Percentiles rank a stretch among this genome's conserved stretches.
Evolutionary conservation across 768 basidiomycete genomes (phyloP).

Genomic region (Boletus insuetus): DNA sequence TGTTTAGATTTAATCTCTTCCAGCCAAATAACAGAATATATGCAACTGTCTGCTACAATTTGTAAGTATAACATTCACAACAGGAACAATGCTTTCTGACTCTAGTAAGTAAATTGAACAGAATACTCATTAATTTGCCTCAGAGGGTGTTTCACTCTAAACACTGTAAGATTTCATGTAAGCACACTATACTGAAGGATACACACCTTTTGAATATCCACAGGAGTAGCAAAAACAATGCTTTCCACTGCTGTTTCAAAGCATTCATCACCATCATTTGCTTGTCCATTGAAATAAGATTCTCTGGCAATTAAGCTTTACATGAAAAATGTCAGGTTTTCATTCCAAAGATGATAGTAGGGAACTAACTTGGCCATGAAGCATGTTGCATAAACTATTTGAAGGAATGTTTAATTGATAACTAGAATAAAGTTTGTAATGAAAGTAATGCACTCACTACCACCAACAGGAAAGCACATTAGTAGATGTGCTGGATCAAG

Average conservation of each 20-base stretch:
- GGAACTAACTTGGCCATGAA: slow-evolving; percentile 28
- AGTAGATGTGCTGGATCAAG: slow-evolving; percentile 19
- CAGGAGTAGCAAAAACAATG: slow-evolving; percentile 9
- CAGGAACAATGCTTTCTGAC: too few species aligned
- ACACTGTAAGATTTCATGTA: neutral
- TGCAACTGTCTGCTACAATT: too few species aligned
- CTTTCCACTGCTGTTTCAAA: neutral
- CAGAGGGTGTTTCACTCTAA: slow-evolving; percentile 1
- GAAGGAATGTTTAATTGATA: neutral
- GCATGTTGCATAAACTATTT: slow-evolving; percentile 27
- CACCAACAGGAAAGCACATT: slow-evolving; percentile 27
- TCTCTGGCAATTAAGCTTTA: slow-evolving; percentile 27
- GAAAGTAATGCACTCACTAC: slow-evolving; percentile 13
- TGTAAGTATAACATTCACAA: too few species aligned
- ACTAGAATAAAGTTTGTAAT: neutral
- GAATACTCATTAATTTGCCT: neutral
- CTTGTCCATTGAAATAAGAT: slow-evolving; percentile 21
- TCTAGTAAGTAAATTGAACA: too few species aligned
- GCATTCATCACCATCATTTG: neutral
- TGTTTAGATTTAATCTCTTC: too few species aligned
- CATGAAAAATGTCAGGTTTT: neutral
- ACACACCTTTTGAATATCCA: slow-evolving; percentile 1
- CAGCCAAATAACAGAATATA: too few species aligned
- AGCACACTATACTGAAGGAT: too few species aligned
- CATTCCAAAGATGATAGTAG: neutral